These are phyloP conservation scores for Pseudoneurospora amorphoporcata DNA, from an alignment of 495 filamentous ascomycete genomes.

Conservation along the genomic window DNA sequence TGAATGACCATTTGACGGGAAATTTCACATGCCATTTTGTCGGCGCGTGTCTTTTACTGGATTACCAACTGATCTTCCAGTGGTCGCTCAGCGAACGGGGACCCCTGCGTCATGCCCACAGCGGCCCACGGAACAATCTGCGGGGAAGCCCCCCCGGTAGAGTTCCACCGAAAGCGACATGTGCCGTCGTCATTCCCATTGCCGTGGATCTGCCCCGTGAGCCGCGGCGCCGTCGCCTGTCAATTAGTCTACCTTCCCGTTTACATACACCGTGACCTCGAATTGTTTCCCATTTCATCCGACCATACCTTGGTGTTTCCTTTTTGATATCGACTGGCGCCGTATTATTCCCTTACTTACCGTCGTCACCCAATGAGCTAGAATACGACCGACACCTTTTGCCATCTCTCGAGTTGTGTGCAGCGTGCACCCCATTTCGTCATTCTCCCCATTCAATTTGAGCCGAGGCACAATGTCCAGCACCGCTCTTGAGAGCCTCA, in stretches of 20 bases:
- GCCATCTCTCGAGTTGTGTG: neutral
- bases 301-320: neutral
- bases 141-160: neutral
- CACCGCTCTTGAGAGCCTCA: constrained; percentile 21
- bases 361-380: neutral
- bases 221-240: neutral
- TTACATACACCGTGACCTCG: neutral
- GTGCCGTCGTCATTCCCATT: neutral
- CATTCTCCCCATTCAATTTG: constrained; percentile 1
- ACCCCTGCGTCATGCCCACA: neutral
- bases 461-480: constrained; percentile 28
- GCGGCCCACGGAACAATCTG: neutral
- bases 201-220: neutral
- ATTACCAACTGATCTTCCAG: neutral
- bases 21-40: neutral
- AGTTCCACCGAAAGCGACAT: neutral
- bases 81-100: neutral
- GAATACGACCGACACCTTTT: neutral
- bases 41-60: neutral
- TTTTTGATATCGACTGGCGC: neutral
- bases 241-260: neutral
- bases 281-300: neutral
- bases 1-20: neutral
- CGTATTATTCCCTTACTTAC: too few relatives aligned
- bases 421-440: neutral